phyloP scores from a whole-genome alignment of 1,284 basidiomycete species.

The Amanita bisporigera region DNA sequence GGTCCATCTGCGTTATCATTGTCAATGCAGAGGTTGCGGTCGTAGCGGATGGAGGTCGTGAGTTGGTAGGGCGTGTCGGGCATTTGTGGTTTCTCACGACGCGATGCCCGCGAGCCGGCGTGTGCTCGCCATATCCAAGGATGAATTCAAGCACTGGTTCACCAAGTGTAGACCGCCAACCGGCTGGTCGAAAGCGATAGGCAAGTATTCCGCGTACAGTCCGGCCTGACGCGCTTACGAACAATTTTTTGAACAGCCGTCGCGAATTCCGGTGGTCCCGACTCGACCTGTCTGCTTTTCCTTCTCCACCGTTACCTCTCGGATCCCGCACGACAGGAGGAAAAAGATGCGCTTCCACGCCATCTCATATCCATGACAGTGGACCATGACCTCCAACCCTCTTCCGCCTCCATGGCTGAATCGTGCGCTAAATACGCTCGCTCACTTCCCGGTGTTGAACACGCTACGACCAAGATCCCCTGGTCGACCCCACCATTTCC shows the following conservation, averaged over 20 bases:
- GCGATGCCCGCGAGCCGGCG: background rate
- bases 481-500: conserved; percentile 64
- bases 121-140: conserved; percentile 43
- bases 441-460: conserved; percentile 50
- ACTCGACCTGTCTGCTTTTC: conserved; percentile 77
- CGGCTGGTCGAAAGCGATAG: conserved; percentile 51
- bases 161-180: conserved; percentile 45
- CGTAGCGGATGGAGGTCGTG: conserved; percentile 63
- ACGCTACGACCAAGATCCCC: conserved; percentile 53
- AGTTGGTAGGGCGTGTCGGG: conserved; percentile 41
- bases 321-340: conserved; percentile 13
- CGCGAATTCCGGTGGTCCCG: conserved; percentile 79
- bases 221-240: conserved; percentile 1
- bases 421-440: conserved; percentile 52
- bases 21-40: conserved; percentile 61
- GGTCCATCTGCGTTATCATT: conserved; percentile 56
- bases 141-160: conserved; percentile 54
- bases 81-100: background rate
- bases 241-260: conserved; percentile 52
- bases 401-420: conserved; percentile 60
- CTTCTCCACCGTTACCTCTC: conserved; percentile 56
- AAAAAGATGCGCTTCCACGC: conserved; percentile 22
- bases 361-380: conserved; percentile 65
- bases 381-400: conserved; percentile 66
- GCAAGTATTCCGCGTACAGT: conserved; percentile 32